phyloP scores from a whole-genome alignment of 345 rosid genomes.

The Stellera chamaejasme region DNA sequence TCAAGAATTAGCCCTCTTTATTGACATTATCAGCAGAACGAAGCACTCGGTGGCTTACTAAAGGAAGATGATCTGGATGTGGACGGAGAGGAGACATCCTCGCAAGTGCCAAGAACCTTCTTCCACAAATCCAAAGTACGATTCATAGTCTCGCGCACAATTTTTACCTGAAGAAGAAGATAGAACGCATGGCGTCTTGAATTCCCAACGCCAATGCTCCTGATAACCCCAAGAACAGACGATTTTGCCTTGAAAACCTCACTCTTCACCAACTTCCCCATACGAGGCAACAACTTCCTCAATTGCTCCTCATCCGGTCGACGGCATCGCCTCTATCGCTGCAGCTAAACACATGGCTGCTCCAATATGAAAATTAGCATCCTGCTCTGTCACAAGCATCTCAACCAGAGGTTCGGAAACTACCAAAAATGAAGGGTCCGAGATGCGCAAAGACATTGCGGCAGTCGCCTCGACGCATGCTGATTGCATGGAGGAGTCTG shows the following conservation, averaged over 20 bases:
- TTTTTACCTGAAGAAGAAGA: constrained; percentile 48
- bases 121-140: constrained; percentile 70
- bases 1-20: neutral
- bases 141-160: constrained; percentile 89
- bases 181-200: constrained; percentile 35
- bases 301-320: constrained; percentile 56
- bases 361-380: constrained; percentile 64
- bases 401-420: constrained; percentile 62
- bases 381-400: constrained; percentile 54
- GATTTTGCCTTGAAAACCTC: constrained; percentile 80
- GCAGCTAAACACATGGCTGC: constrained; percentile 82
- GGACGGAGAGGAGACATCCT: constrained; percentile 31
- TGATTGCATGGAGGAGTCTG: constrained; percentile 75
- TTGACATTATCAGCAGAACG: neutral
- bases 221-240: constrained; percentile 52
- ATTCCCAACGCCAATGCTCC: constrained; percentile 56
- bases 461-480: constrained; percentile 67
- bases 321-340: constrained; percentile 55
- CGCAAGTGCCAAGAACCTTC: constrained; percentile 40
- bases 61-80: constrained; percentile 34
- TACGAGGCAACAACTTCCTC: constrained; percentile 54
- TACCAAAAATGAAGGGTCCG: constrained; percentile 43
- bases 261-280: constrained; percentile 51
- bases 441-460: constrained; percentile 58
- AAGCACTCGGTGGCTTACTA: constrained; percentile 23